Evolutionary conservation across 306 rosid species (phyloP), one percentile per base, ranked within the genome.

Genomic region (Lithocarpus polystachyus): DNA sequence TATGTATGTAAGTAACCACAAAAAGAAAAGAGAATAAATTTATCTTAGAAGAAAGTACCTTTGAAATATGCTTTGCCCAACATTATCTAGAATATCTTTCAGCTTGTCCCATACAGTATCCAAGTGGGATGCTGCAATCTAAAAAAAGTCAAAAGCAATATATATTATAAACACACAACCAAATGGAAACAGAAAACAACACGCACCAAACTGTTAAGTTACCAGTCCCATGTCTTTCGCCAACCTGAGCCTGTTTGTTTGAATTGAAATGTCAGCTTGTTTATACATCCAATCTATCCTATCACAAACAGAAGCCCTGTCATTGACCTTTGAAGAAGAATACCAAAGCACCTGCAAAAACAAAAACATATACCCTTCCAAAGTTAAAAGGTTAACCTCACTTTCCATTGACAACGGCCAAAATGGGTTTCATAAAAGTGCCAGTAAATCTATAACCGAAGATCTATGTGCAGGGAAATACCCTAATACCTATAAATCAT

Each of bases 191-290:
- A 65, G 78, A 60, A 67, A 19, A 68, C 33, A 80, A 82, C 22
- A 79, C 45, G 65, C 22, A 52, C 22, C 24, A 77, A 74, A 68
- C 48, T 71, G 13, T 62, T 4, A 23, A 79, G 65, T 69, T 91
- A 94, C 99, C 97, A 94, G 80, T 85, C 97, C 99, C 92, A 94
- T 86, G 76, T 92, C 99, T 94, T 94, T 94, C 35, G 97, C 99
- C 82, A 94, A 87, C 56, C 97, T 97, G 84, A 92, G 93, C 84
- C 99, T 89, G 81, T 92, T 94, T 76, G 90, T 89, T 76, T 97
- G 99, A 79, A 82, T 85, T 43, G 91, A 86, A 78, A 92, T 89
- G 81, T 90, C 82, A 8, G 99, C 92, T 54, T 91, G 94, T 82
- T 79, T 86, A 76, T 94, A 94, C 97, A 94, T 89, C 90, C n/a